phyloP scores from a whole-genome alignment of 2,329 filamentous ascomycete genomes.

The Alternaria triticina region DNA sequence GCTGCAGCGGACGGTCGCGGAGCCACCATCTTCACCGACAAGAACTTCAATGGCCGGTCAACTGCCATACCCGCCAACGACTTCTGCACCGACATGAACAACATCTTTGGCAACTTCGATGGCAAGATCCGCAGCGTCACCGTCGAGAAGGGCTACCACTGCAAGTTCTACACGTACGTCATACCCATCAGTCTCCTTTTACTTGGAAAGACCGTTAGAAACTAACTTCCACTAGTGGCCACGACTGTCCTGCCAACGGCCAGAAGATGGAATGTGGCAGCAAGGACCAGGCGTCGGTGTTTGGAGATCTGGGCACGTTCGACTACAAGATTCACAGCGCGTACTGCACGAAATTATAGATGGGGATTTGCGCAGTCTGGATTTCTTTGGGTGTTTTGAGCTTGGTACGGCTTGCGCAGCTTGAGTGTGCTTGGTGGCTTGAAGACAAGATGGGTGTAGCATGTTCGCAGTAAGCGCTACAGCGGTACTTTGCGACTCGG shows the following conservation, averaged over 20 bases:
- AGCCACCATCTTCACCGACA: constrained; percentile 19
- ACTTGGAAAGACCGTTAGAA: background rate
- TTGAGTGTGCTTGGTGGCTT: background rate
- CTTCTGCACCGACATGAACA: constrained; percentile 24
- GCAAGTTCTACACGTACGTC: constrained; percentile 29
- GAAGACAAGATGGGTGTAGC: background rate
- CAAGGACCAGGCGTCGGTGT: background rate
- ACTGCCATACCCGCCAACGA: constrained; percentile 13
- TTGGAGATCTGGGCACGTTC: background rate
- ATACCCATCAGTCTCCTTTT: background rate
- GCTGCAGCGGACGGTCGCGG: constrained; percentile 5
- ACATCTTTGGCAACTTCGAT: constrained; percentile 27
- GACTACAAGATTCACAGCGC: background rate
- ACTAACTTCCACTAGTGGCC: constrained; percentile 1
- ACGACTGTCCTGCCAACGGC: background rate
- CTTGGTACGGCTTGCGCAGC: background rate
- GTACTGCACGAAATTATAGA: background rate
- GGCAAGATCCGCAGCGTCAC: constrained; percentile 19
- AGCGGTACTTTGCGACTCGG: background rate
- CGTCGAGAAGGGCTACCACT: constrained; percentile 21
- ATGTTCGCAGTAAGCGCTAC: background rate
- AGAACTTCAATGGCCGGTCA: constrained; percentile 8
- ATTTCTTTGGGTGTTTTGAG: background rate
- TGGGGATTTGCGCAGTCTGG: background rate
- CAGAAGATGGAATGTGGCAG: constrained; percentile 1